Evolutionary conservation across 495 filamentous ascomycete species (phyloP).

Genomic region (Penicillium taxi): DNA sequence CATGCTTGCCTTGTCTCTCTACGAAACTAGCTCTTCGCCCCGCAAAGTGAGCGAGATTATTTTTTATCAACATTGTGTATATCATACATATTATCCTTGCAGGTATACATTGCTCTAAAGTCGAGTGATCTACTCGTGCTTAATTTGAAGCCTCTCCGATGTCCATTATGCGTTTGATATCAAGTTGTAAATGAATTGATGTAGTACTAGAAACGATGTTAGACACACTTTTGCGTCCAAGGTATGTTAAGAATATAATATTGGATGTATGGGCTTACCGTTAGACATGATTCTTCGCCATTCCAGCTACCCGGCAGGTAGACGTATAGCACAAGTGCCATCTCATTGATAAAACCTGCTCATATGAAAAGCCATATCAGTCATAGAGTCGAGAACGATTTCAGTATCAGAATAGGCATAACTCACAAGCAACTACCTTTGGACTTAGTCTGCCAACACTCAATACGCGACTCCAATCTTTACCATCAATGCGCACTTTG

Average conservation of each 20-base stretch:
- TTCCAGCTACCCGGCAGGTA: slow-evolving; percentile 69
- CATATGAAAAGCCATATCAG: no score
- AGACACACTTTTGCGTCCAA: slow-evolving; percentile 1
- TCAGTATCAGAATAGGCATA: not conserved
- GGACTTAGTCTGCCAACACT: slow-evolving; percentile 84
- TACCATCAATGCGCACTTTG: slow-evolving; percentile 79
- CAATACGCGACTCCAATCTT: slow-evolving; percentile 82
- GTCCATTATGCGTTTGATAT: slow-evolving; percentile 1
- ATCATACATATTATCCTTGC: slow-evolving; percentile 11
- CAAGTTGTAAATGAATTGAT: slow-evolving; percentile 46
- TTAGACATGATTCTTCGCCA: slow-evolving; percentile 68
- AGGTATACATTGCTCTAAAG: slow-evolving; percentile 7
- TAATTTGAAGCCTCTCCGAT: slow-evolving; percentile 6
- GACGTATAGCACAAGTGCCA: slow-evolving; percentile 85
- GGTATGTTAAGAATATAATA: not conserved
- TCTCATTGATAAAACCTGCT: slow-evolving; percentile 59
- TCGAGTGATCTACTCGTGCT: slow-evolving; percentile 2
- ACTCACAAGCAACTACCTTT: slow-evolving; percentile 79
- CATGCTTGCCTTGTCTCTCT: slow-evolving; percentile 17
- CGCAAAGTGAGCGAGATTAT: slow-evolving; percentile 16
- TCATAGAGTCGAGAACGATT: not conserved
- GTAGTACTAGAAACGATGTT: slow-evolving; percentile 45
- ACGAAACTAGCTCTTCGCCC: slow-evolving; percentile 11
- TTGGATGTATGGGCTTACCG: slow-evolving; percentile 42
- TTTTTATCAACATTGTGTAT: slow-evolving; percentile 24